Evolutionary conservation across 2,329 filamentous ascomycete species (phyloP).

Genomic region (Beauveria caledonica): DNA sequence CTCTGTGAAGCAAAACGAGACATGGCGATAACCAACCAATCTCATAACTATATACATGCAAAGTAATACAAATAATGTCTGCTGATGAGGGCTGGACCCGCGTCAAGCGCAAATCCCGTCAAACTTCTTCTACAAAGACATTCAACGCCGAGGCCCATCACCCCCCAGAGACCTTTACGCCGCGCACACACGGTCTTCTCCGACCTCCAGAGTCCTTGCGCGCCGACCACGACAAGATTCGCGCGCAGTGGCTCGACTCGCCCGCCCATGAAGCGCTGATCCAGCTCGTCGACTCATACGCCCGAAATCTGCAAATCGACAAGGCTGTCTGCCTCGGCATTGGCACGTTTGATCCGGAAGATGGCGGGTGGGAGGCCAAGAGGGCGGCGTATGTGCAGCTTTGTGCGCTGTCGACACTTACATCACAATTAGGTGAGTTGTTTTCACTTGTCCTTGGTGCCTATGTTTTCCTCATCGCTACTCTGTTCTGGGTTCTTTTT

Average conservation of each 20-base stretch:
- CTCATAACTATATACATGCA: background rate
- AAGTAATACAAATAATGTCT: background rate
- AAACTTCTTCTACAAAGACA: background rate
- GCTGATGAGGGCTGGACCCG: background rate
- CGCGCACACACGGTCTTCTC: constrained; percentile 12
- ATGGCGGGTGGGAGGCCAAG: constrained; percentile 37
- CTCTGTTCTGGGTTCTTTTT: background rate
- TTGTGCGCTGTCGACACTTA: constrained; percentile 41
- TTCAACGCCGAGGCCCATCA: background rate
- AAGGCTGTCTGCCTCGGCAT: constrained; percentile 46
- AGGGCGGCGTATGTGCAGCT: constrained; percentile 44
- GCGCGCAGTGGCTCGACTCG: constrained; percentile 21
- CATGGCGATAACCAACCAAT: background rate
- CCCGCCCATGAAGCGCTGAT: constrained; percentile 24
- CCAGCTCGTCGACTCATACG: constrained; percentile 23
- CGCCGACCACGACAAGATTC: constrained; percentile 21
- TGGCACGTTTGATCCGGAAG: constrained; percentile 45
- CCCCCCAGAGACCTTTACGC: constrained; percentile 8
- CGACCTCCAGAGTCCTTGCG: constrained; percentile 21
- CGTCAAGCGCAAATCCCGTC: background rate
- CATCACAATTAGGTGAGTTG: constrained; percentile 33
- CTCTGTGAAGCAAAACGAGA: background rate
- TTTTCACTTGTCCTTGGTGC: background rate
- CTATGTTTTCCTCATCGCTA: no score
- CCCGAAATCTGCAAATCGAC: constrained; percentile 19